Percentiles rank a stretch among this genome's conserved stretches.
Evolutionary conservation across 2,329 filamentous ascomycete genomes (phyloP).

Genomic region (Cercospora sp.): DNA sequence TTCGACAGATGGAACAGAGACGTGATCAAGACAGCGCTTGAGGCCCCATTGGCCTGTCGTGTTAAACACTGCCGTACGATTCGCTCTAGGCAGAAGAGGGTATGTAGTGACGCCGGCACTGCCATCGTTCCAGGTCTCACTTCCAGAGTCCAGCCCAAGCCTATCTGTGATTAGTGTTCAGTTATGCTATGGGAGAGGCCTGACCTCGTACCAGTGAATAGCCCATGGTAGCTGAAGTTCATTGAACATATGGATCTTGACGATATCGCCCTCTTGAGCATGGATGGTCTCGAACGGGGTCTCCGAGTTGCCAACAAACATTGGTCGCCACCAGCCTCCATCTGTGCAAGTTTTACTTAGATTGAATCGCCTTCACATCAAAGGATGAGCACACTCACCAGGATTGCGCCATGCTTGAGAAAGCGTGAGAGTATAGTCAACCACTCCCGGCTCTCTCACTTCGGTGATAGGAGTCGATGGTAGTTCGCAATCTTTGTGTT

Average conservation of each 20-base stretch:
- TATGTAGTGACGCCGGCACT: conserved; percentile 22
- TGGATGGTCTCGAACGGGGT: conserved; percentile 23
- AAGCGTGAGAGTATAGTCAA: conserved; percentile 22
- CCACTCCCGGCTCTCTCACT: neutral
- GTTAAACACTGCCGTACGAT: conserved; percentile 24
- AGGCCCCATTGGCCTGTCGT: conserved; percentile 27
- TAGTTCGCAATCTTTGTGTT: neutral
- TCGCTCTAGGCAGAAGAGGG: conserved; percentile 24
- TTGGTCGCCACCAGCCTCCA: conserved; percentile 23
- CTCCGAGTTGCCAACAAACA: conserved; percentile 26
- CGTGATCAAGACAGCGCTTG: conserved; percentile 26
- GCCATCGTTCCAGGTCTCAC: conserved; percentile 27
- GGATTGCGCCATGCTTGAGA: conserved; percentile 24
- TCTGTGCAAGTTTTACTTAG: conserved; percentile 9
- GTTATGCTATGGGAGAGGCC: neutral
- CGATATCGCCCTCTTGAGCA: conserved; percentile 23
- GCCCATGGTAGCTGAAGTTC: conserved; percentile 18
- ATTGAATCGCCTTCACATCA: neutral
- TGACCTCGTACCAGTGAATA: conserved; percentile 15
- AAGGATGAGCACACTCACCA: neutral
- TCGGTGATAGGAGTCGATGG: neutral
- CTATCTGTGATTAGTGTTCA: neutral
- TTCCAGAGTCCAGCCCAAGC: conserved; percentile 13
- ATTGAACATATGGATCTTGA: conserved; percentile 24
- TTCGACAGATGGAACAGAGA: conserved; percentile 25